Evolutionary conservation across 768 basidiomycete genomes (phyloP).

Genomic region (Xerocomellus dryophilus): DNA sequence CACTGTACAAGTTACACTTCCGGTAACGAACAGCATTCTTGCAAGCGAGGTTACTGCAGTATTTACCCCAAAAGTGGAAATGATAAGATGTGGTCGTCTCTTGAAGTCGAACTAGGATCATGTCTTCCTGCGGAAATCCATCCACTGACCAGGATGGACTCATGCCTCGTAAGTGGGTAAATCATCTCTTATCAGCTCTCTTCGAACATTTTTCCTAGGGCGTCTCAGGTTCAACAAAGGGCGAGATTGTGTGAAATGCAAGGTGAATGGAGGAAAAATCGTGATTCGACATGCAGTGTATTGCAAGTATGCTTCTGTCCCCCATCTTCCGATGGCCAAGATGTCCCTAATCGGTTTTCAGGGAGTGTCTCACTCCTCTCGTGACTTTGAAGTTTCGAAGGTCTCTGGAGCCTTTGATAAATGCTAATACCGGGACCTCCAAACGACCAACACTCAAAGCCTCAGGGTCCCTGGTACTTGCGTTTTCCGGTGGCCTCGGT

Average conservation of each 20-base stretch:
- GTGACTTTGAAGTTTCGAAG: slow-evolving; percentile 63
- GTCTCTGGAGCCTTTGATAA: slow-evolving; percentile 61
- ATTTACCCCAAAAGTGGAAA: slow-evolving; percentile 3
- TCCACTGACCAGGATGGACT: slow-evolving; percentile 53
- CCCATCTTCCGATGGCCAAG: neutral
- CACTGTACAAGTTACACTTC: neutral
- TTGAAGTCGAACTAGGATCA: slow-evolving; percentile 6
- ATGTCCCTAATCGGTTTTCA: slow-evolving; percentile 19
- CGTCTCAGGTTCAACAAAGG: slow-evolving; percentile 66
- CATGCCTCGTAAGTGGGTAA: slow-evolving; percentile 57
- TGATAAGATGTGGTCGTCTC: slow-evolving; percentile 3
- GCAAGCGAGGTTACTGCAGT: neutral
- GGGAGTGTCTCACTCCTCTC: slow-evolving; percentile 65
- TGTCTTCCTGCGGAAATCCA: slow-evolving; percentile 64
- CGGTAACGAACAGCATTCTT: neutral
- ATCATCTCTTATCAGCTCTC: neutral
- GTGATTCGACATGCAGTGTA: slow-evolving; percentile 80
- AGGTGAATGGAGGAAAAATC: slow-evolving; percentile 57
- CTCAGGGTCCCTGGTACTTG: slow-evolving; percentile 64
- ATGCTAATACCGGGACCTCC: slow-evolving; percentile 50
- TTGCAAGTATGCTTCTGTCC: slow-evolving; percentile 61
- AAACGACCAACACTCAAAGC: slow-evolving; percentile 62
- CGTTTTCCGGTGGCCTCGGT: slow-evolving; percentile 76
- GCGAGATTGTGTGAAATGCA: slow-evolving; percentile 72
- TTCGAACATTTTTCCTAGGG: slow-evolving; percentile 37